phyloP scores from a whole-genome alignment of 768 basidiomycete species.

The Mycena galericulata region DNA sequence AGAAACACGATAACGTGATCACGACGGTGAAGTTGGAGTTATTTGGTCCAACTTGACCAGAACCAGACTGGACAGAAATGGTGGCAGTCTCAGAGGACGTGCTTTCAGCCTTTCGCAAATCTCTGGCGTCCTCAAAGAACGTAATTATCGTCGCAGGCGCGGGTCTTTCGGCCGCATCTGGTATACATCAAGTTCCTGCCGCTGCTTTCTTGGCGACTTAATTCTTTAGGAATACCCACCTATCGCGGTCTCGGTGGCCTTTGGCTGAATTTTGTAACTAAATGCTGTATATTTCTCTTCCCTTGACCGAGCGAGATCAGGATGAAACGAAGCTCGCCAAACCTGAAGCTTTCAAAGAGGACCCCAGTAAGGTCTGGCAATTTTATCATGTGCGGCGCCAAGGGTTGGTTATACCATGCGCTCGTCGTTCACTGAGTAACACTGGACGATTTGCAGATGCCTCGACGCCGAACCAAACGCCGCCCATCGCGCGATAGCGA shows the following conservation, averaged over 20 bases:
- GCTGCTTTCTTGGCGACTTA: no score
- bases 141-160: conserved; percentile 38
- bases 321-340: conserved; percentile 46
- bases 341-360: conserved; percentile 45
- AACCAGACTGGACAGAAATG: background rate
- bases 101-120: conserved; percentile 13
- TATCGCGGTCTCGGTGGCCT: conserved; percentile 41
- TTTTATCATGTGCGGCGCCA: conserved; percentile 53
- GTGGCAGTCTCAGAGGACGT: background rate
- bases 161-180: conserved; percentile 39
- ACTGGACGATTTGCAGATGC: conserved; percentile 33
- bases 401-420: conserved; percentile 26
- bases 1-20: conserved; percentile 23
- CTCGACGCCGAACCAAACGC: conserved; percentile 52
- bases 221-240: conserved; percentile 40
- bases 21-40: background rate
- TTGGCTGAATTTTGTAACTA: conserved; percentile 34
- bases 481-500: conserved; percentile 55
- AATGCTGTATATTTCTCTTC: background rate
- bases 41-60: background rate
- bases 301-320: background rate
- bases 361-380: conserved; percentile 52
- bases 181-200: conserved; percentile 7
- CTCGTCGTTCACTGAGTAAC: background rate
- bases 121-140: conserved; percentile 28